Base-by-base conservation (phyloP, 225 moss, liverwort and hornwort species). In the Pleurozium schreberi region DNA sequence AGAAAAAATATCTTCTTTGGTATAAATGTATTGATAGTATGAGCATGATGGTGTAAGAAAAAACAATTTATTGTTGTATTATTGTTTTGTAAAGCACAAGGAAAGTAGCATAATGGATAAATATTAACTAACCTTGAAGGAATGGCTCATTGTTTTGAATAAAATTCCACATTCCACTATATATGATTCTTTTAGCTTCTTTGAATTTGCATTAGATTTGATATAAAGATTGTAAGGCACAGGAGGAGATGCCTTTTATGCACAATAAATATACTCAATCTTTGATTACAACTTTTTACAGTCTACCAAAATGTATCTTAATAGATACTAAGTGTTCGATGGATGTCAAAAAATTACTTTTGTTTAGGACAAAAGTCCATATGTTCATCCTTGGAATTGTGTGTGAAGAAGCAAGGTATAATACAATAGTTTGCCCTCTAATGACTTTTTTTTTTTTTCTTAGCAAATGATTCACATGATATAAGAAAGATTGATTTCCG, bases 281-380 rank as follows among this genome's bases (percentile, higher is more conserved):
- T 22, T 77, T 53, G 23, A 38, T 77, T 23, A 15, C 15, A 77
- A 38, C 15, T 55, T 38, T 78, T 0, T 4, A 38, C 1, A 25
- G 0, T 25, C 6, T 9, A 78, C 6, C 16, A 6, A 2, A 55
- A 38, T n/a, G 1, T 25, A 6, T 38, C 15, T 55, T 9, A 34
- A 45, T 8, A 0, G 17, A 28, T 17, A 71, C 17, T 28, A 27
- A 43, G 28, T 73, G 6, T 10, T 0, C 0, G 1, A 30, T 30
- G 10, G 18, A 45, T 45, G 30, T 28, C 1, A 16, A 2, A 42
- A 3, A 71, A 6, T 16, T 16, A n/a, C 10, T 71, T 43, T 6
- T 43, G 1, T 43, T 2, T 6, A 71, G 17, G 13, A 17, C 45
- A 27, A 28, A 6, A 28, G 6, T 47, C 1, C 18, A 30, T 18